These are phyloP conservation scores for Neurospora sp. DNA, from an alignment of 495 filamentous ascomycete genomes.

Conservation along the genomic window DNA sequence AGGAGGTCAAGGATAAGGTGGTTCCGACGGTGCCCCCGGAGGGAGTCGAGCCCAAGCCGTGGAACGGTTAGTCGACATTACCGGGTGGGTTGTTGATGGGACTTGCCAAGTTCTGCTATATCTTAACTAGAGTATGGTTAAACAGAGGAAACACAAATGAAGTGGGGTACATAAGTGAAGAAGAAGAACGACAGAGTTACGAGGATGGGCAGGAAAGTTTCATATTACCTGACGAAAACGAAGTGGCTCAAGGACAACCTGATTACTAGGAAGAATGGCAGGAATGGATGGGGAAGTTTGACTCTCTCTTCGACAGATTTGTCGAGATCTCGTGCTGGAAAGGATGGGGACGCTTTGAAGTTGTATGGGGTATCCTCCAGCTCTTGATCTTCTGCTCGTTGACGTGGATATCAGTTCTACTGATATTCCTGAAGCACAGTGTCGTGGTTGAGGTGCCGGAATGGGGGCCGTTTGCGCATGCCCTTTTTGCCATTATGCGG, in stretches of 20 bases:
- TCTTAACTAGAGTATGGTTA: neutral
- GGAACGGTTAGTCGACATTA: conserved; percentile 21
- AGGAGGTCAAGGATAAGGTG: conserved; percentile 62
- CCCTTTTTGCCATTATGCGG: neutral
- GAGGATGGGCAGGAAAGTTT: neutral
- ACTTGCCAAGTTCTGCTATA: neutral
- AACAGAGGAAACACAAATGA: neutral
- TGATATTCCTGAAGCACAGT: neutral
- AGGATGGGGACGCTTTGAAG: neutral
- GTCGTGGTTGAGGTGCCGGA: neutral
- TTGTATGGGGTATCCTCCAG: neutral
- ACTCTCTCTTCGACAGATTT: neutral
- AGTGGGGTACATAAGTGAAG: neutral
- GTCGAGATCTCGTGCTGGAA: neutral
- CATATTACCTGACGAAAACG: neutral
- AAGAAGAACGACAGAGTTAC: neutral
- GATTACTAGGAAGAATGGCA: neutral
- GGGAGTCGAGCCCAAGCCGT: conserved; percentile 65
- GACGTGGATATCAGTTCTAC: neutral
- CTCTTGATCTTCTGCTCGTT: neutral
- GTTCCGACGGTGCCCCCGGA: conserved; percentile 70
- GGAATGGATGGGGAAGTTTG: neutral
- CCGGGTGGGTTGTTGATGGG: neutral
- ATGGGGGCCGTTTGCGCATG: neutral
- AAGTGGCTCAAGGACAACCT: neutral